Conservation (phyloP, 768 basidiomycete genomes). For the Leccinum boreale region DNA sequence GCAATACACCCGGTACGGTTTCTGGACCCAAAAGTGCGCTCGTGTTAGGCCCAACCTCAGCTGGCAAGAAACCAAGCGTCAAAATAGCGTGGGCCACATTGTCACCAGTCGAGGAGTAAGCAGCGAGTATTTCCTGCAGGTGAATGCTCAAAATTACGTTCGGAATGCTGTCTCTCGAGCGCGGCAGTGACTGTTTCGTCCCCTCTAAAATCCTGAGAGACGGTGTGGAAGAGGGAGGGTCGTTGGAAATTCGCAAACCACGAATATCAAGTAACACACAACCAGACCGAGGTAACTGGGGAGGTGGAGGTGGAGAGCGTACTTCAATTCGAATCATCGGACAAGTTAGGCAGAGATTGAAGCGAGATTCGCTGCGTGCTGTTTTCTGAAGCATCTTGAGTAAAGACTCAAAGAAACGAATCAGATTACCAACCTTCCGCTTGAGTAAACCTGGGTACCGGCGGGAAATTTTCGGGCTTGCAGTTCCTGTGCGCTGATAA, state of each 20-base stretch:
- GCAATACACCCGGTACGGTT: constrained; percentile 7
- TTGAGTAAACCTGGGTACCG: constrained; percentile 2
- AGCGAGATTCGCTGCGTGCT: neutral
- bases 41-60: constrained; percentile 6
- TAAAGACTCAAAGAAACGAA: neutral
- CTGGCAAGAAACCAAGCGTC: constrained; percentile 47
- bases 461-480: constrained; percentile 5
- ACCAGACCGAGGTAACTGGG: constrained; percentile 56
- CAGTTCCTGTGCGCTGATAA: constrained; percentile 30
- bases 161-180: constrained; percentile 2
- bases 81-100: constrained; percentile 43
- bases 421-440: constrained; percentile 15
- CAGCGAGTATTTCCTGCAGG: constrained; percentile 46
- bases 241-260: constrained; percentile 41
- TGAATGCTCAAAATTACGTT: constrained; percentile 36
- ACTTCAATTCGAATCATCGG: constrained; percentile 64
- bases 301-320: constrained; percentile 59
- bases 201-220: constrained; percentile 30
- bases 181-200: neutral
- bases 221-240: constrained; percentile 17
- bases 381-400: constrained; percentile 13
- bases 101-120: constrained; percentile 42
- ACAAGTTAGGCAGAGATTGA: constrained; percentile 39
- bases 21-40: constrained; percentile 28
- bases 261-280: constrained; percentile 63